A percentile compares a stretch with the other conserved stretches of the same genome.
Conservation (phyloP, 371 early-diverging fungal species). For the Mortierella sp. region DNA sequence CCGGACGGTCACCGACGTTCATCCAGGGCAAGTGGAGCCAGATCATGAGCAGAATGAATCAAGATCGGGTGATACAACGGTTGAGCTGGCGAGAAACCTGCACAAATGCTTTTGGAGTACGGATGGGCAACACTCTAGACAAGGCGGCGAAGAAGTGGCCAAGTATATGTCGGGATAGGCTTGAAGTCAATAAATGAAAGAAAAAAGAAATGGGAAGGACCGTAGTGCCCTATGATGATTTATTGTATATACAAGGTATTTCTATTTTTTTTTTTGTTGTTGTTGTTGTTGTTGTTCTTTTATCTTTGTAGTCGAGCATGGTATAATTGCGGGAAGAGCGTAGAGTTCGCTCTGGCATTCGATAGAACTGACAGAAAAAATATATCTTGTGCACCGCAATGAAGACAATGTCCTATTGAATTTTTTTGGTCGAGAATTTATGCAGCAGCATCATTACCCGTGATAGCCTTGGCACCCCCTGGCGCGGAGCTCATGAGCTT, state of each 20-base stretch:
- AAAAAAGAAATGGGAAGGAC: not conserved
- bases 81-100: slow-evolving; percentile 13
- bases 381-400: not conserved
- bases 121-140: slow-evolving; percentile 5
- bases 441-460: not conserved
- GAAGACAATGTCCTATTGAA: too few species aligned
- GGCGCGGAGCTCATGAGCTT: slow-evolving; percentile 19
- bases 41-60: slow-evolving; percentile 7
- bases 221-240: not conserved
- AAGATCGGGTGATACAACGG: slow-evolving; percentile 18
- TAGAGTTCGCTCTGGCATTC: too few species aligned
- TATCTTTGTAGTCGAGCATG: too few species aligned
- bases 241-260: not conserved
- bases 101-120: slow-evolving; percentile 6
- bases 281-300: too few species aligned
- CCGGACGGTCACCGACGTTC: slow-evolving; percentile 24
- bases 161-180: not conserved
- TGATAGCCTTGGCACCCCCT: slow-evolving; percentile 32
- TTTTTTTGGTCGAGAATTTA: too few species aligned
- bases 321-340: slow-evolving; percentile 5
- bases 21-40: slow-evolving; percentile 36
- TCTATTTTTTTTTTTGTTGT: not conserved
- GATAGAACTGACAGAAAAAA: slow-evolving; percentile 11
- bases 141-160: slow-evolving; percentile 10
- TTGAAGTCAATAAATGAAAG: not conserved